Evolutionary conservation across 2,329 filamentous ascomycete genomes (phyloP).

Genomic region (Ceratocystis destructans): DNA sequence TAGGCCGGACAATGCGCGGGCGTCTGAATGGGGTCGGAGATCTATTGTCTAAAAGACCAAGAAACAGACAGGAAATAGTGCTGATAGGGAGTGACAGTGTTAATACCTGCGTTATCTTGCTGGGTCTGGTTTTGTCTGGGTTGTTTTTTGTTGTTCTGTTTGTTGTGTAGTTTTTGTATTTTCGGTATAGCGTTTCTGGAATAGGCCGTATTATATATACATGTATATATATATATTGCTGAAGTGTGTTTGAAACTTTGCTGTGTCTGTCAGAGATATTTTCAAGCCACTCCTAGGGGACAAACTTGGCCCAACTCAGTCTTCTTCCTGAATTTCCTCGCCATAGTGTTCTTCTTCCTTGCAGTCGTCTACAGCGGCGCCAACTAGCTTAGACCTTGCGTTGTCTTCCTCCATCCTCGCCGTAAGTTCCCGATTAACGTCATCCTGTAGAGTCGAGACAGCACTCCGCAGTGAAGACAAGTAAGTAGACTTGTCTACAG

Average conservation of each 20-base stretch:
- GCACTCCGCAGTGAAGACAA: conserved; percentile 45
- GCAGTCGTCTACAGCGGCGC: conserved; percentile 34
- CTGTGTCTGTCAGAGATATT: neutral
- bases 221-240: neutral
- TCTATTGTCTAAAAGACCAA: neutral
- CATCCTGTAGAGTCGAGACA: conserved; percentile 45
- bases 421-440: conserved; percentile 59
- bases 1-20: conserved; percentile 6
- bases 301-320: conserved; percentile 22
- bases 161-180: neutral
- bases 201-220: neutral
- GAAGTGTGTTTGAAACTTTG: neutral
- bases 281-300: neutral
- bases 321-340: conserved; percentile 63
- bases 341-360: conserved; percentile 70
- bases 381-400: conserved; percentile 23
- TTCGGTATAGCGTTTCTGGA: conserved; percentile 8
- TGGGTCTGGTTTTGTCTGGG: neutral
- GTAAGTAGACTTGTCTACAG: conserved; percentile 43
- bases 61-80: neutral
- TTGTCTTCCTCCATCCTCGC: conserved; percentile 62
- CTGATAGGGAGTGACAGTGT: neutral
- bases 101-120: neutral
- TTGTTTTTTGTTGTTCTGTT: neutral
- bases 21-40: conserved; percentile 14